Conservation (phyloP, 192 early-diverging fungal species). For the Gorgonomyces haynaldii region DNA sequence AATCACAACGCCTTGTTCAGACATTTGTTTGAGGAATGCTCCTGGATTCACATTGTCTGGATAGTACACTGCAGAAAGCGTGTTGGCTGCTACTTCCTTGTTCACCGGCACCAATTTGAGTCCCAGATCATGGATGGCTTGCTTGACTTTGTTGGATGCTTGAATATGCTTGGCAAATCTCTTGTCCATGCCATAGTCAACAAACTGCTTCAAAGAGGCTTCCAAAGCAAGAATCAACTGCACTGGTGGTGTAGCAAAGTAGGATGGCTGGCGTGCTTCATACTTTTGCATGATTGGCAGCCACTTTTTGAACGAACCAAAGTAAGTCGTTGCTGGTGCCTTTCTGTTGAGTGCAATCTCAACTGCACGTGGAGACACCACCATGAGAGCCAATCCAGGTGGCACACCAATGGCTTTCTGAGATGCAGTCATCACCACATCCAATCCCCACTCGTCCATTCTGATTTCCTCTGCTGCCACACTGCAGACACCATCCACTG, state of each 20-base stretch:
- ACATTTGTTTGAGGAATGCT: constrained; percentile 67
- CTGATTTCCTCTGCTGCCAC: constrained; percentile 86
- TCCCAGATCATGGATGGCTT: constrained; percentile 53
- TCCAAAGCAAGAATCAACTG: constrained; percentile 84
- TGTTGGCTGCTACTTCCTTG: constrained; percentile 32
- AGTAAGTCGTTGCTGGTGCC: constrained; percentile 77
- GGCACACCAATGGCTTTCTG: constrained; percentile 95
- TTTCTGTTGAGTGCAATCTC: constrained; percentile 57
- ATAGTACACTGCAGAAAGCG: constrained; percentile 55
- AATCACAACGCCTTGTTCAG: constrained; percentile 68
- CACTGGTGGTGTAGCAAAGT: constrained; percentile 96
- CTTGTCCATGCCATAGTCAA: constrained; percentile 54
- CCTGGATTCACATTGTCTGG: constrained; percentile 67
- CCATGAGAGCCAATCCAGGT: constrained; percentile 82
- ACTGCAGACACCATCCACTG: constrained; percentile 92
- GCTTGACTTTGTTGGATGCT: constrained; percentile 62
- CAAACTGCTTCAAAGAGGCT: constrained; percentile 67
- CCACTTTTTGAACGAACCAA: constrained; percentile 87
- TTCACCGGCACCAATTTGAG: constrained; percentile 54
- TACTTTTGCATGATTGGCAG: constrained; percentile 94
- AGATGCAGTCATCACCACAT: constrained; percentile 82
- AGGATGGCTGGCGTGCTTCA: constrained; percentile 79
- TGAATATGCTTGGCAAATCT: constrained; percentile 69
- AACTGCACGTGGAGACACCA: constrained; percentile 67
- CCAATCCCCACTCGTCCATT: constrained; percentile 78